These are phyloP conservation scores for Kwoniella botswanensis DNA, from an alignment of 768 basidiomycete species.

Conservation along the genomic window DNA sequence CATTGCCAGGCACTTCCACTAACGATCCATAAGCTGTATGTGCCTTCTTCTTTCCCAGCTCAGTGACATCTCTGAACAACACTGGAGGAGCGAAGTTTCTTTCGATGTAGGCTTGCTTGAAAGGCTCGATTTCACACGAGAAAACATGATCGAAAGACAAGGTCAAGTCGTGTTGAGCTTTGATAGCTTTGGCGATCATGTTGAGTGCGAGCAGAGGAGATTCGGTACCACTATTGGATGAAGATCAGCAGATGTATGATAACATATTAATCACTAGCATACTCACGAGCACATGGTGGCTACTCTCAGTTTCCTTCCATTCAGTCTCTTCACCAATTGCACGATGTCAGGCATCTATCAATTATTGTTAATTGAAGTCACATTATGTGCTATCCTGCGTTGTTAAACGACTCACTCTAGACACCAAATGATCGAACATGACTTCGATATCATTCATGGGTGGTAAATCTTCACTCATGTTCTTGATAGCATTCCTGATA, in stretches of 20 bases:
- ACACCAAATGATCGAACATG: constrained; percentile 51
- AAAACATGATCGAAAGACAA: constrained; percentile 88
- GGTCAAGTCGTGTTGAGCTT: constrained; percentile 68
- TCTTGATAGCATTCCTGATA: constrained; percentile 35
- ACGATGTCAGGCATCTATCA: constrained; percentile 47
- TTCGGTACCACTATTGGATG: constrained; percentile 79
- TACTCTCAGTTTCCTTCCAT: constrained; percentile 83
- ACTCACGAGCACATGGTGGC: constrained; percentile 79
- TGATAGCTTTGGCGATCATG: constrained; percentile 76
- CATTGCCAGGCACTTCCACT: constrained; percentile 83
- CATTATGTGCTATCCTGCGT: too few relatives aligned
- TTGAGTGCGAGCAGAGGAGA: constrained; percentile 89
- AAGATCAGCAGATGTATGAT: neutral
- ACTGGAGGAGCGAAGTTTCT: constrained; percentile 91
- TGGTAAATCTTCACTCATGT: constrained; percentile 45
- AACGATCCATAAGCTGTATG: constrained; percentile 90
- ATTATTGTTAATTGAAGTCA: neutral
- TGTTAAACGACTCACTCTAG: constrained; percentile 29
- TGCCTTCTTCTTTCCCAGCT: constrained; percentile 67
- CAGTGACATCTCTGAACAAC: constrained; percentile 91
- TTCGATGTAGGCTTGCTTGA: constrained; percentile 97
- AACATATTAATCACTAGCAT: neutral
- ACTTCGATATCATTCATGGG: constrained; percentile 46
- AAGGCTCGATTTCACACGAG: constrained; percentile 95
- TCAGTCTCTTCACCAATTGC: constrained; percentile 52